Percentiles rank a stretch among this genome's conserved stretches.
These are phyloP conservation scores for Camelina hispida DNA, from an alignment of 345 rosid species.

Conservation along the genomic window DNA sequence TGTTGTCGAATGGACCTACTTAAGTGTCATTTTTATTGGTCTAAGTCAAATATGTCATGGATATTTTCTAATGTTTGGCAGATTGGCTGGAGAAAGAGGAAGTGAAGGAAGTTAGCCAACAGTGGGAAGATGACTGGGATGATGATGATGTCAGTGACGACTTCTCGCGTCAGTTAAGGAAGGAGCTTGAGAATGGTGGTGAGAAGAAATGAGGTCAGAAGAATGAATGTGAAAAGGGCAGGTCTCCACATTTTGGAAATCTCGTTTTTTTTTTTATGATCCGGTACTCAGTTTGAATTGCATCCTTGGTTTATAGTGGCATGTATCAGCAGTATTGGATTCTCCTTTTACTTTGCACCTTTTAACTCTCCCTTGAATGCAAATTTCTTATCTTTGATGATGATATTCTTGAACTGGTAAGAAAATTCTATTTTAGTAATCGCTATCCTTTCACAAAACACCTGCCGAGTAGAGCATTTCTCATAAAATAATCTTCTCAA, in stretches of 20 bases:
- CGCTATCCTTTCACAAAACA: neutral
- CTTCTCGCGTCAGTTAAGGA: slow-evolving; percentile 86
- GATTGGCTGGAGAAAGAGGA: slow-evolving; percentile 85
- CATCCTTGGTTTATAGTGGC: neutral
- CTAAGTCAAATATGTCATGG: neutral
- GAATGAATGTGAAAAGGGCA: neutral
- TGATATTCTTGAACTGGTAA: neutral
- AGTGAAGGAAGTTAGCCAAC: slow-evolving; percentile 75
- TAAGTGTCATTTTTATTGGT: neutral
- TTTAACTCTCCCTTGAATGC: neutral
- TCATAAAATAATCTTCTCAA: too few species aligned
- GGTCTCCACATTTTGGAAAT: neutral
- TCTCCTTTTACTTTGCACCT: neutral
- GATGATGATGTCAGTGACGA: slow-evolving; percentile 93
- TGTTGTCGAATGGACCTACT: neutral
- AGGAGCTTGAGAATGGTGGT: slow-evolving; percentile 66
- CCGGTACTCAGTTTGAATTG: neutral
- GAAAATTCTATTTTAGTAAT: neutral
- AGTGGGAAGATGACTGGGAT: slow-evolving; percentile 99
- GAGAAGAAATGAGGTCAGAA: slow-evolving; percentile 53
- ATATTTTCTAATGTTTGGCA: slow-evolving; percentile 32
- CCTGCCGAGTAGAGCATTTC: too few species aligned
- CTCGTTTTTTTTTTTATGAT: neutral
- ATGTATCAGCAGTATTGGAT: neutral
- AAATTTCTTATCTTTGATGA: neutral